Evolutionary conservation across 257 asterid genomes (phyloP), one percentile per base, ranked within the genome.

Genomic region (Plantago major): DNA sequence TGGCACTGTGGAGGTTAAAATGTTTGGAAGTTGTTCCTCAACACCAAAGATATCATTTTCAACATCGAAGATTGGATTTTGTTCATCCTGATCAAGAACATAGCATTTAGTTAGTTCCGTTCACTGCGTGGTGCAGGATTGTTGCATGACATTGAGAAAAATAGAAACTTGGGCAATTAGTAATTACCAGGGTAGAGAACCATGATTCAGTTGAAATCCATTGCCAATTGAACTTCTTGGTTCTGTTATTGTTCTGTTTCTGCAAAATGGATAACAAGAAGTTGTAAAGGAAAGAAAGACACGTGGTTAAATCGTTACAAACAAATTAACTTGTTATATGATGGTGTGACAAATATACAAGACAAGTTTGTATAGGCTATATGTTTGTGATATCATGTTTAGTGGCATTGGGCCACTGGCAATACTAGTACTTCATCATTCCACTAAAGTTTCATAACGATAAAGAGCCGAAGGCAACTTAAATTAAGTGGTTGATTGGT

Each of bases 141-240:
- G 17, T 11, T 46, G 0, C 7, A 5, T 40, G 28, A n/a, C n/a
- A 18, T 42, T 50, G 49, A 5, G 46, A 46, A 5, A 69, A 47
- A 30, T 33, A 33, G 40, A 33, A 33, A 33, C 40, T 0, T 4
- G 6, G 40, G 40, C 8, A 33, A 45, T 28, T 47, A 42, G 64
- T 9, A 61, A 26, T 56, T 38, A 70, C 74, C 70, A 40, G 56
- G 48, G 56, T 40, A 42, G 70, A 63, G 26, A 70, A 50, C 66
- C 69, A 63, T 28, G 74, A 53, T 37, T 53, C 33, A 4, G 58
- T 11, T 53, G 58, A 53, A 53, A 19, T 53, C 58, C 42, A 55
- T 63, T 6, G 47, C 54, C 10, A 59, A 63, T 53, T 22, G 14
- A 58, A 30, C 42, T 65, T 70, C 67, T 44, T 67, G 9, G 48